Evolutionary conservation across 225 moss, liverwort and hornwort species (phyloP).

Genomic region (Physcomitrium patens): DNA sequence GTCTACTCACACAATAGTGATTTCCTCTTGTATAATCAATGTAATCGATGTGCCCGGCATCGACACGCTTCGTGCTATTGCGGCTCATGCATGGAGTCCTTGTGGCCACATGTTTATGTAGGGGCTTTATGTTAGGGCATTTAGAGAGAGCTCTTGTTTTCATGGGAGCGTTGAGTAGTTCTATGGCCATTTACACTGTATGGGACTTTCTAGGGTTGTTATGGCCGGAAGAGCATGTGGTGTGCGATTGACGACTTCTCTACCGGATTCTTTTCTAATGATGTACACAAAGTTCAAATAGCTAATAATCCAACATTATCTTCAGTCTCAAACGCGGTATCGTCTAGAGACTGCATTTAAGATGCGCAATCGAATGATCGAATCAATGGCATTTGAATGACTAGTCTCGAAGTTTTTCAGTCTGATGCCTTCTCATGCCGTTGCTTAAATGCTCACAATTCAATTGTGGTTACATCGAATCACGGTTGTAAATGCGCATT

Average conservation of each 20-base stretch:
- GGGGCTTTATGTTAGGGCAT: background rate
- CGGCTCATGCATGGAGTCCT: background rate
- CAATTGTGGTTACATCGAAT: background rate
- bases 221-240: background rate
- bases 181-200: background rate
- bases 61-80: background rate
- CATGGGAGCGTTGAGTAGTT: background rate
- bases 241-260: background rate
- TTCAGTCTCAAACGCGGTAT: background rate
- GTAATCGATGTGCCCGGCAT: constrained; percentile 4
- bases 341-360: background rate
- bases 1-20: too few species aligned
- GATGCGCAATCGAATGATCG: background rate
- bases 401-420: constrained; percentile 8
- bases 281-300: background rate
- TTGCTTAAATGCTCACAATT: background rate
- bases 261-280: background rate
- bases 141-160: background rate
- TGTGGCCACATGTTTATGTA: background rate
- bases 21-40: background rate
- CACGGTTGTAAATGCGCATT: background rate
- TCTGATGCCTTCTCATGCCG: background rate
- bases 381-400: background rate
- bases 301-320: background rate
- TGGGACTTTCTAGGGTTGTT: constrained; percentile 20